Conservation (phyloP, 345 rosid genomes). For the Cardamine resedifolia region DNA sequence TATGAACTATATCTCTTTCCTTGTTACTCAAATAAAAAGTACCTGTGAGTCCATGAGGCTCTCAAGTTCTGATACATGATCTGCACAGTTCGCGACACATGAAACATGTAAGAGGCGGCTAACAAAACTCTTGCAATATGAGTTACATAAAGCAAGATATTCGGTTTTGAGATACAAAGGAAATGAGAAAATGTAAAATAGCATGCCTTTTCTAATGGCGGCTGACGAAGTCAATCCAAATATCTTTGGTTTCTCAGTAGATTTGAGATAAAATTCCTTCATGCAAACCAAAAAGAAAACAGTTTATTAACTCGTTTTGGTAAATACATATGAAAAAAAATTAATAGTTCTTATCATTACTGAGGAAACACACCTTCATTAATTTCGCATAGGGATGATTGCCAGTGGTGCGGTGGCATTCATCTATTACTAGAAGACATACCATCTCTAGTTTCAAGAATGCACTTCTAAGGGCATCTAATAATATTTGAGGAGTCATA, state of each 20-base stretch:
- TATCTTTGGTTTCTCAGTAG: slow-evolving; percentile 65
- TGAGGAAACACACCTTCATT: slow-evolving; percentile 61
- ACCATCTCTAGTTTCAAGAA: slow-evolving; percentile 61
- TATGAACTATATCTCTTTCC: background rate
- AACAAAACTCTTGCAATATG: background rate
- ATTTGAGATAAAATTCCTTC: slow-evolving; percentile 78
- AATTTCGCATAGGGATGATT: slow-evolving; percentile 78
- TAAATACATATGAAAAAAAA: background rate
- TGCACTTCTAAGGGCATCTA: slow-evolving; percentile 71
- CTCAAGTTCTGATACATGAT: slow-evolving; percentile 71
- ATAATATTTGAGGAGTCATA: slow-evolving; percentile 88
- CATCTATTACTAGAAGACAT: slow-evolving; percentile 70
- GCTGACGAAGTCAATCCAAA: slow-evolving; percentile 85
- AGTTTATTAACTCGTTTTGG: background rate
- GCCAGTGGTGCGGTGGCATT: slow-evolving; percentile 81
- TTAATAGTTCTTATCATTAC: background rate
- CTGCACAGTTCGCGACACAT: slow-evolving; percentile 51
- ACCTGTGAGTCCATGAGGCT: slow-evolving; percentile 79
- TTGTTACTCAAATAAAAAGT: slow-evolving; percentile 9
- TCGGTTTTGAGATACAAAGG: slow-evolving; percentile 2
- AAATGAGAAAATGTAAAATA: background rate
- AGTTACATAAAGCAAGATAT: slow-evolving; percentile 15
- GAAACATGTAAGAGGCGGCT: slow-evolving; percentile 45
- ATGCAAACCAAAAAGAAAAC: slow-evolving; percentile 14
- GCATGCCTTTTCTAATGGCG: slow-evolving; percentile 62